Evolutionary conservation across 768 basidiomycete species (phyloP).

Genomic region (Amanita jacksonii): DNA sequence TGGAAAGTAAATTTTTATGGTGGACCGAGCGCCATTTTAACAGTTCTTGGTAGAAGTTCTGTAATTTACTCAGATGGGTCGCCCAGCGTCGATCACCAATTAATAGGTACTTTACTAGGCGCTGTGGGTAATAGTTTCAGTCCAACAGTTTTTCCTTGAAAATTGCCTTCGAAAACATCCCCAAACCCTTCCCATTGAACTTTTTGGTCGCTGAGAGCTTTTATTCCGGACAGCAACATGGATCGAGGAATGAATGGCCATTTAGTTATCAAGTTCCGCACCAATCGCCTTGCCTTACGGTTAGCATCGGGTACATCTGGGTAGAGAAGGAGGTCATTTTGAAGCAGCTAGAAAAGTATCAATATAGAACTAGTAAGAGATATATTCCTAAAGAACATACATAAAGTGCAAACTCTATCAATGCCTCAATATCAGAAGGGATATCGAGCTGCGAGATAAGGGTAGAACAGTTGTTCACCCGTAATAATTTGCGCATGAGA

Average conservation of each 20-base stretch:
- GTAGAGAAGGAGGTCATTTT: background rate
- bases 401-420: background rate
- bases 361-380: background rate
- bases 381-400: background rate
- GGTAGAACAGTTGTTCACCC: no score
- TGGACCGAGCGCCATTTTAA: background rate
- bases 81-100: no score
- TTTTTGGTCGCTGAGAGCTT: background rate
- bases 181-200: slow-evolving; percentile 1
- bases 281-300: background rate
- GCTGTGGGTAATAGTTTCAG: background rate
- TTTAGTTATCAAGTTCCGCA: background rate
- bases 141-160: background rate
- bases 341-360: background rate
- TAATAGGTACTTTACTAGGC: background rate
- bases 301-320: background rate
- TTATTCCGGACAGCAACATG: background rate
- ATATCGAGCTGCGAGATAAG: background rate
- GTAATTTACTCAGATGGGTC: background rate
- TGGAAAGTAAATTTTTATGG: slow-evolving; percentile 1
- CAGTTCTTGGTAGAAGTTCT: background rate
- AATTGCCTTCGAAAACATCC: background rate
- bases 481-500: no score
- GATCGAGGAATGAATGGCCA: background rate
- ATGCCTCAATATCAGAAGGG: background rate